phyloP scores from a whole-genome alignment of 495 filamentous ascomycete genomes.

The Beverwykella pulmonaria region DNA sequence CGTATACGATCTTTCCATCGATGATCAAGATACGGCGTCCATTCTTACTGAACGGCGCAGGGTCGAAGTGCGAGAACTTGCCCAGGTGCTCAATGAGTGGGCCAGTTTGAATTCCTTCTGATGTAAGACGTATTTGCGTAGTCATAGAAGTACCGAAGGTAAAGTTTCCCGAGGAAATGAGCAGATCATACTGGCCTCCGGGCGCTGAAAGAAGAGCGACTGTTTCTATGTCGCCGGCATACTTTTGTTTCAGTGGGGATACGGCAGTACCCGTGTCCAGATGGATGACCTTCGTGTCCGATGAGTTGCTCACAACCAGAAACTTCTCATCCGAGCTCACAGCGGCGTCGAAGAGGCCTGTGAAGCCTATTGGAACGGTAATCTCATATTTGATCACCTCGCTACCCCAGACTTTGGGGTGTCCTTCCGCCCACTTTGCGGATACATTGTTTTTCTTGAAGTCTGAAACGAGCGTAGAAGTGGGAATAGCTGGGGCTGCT shows the following conservation, averaged over 20 bases:
- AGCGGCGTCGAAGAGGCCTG: not conserved
- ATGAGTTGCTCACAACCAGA: not conserved
- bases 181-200: not conserved
- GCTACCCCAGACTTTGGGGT: constrained; percentile 3
- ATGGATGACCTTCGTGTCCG: not conserved
- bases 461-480: not conserved
- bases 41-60: not conserved
- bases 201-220: no score
- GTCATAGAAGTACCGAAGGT: not conserved
- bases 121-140: not conserved
- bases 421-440: constrained; percentile 5
- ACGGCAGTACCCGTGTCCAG: not conserved
- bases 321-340: constrained; percentile 5
- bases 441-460: constrained; percentile 17
- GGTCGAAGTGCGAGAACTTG: not conserved
- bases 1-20: not conserved
- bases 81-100: not conserved
- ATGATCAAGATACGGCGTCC: not conserved
- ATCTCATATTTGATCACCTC: not conserved
- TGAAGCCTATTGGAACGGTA: not conserved
- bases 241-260: not conserved
- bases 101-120: not conserved
- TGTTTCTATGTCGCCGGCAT: no score
- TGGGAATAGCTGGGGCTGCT: constrained; percentile 4
- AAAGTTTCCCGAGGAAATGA: not conserved